Base-by-base conservation (phyloP, 2,329 filamentous ascomycete species). In the Fusarium zealandicum region DNA sequence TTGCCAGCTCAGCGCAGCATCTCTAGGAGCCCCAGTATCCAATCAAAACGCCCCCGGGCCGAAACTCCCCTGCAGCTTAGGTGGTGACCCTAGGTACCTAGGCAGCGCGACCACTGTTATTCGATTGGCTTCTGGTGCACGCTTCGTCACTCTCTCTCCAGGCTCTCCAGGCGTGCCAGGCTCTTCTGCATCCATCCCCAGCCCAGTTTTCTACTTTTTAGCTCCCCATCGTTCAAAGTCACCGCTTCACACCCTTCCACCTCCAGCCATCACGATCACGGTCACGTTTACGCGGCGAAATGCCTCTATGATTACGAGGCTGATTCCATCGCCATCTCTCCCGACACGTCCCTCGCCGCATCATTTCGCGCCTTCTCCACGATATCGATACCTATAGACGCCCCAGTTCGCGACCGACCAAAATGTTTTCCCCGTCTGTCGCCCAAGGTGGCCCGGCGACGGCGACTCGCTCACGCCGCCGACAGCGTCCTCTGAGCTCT, bases 381-480 rank as follows among this genome's bases (percentile, higher is more conserved):
- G 49, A 57, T 28, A 61, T 55, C 49, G 42, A 62, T 37, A 37
- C 30, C 22, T 31, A 44, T 16, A 40, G 16, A 38, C 22, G 45
- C 54, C 48, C 45, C 33, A 25, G 16, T 56, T 67, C 57, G 64
- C 64, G 64, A 67, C 63, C 60, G 50, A 53, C 61, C 59, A 57
- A 68, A 70, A 88, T 88, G 85, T 88, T 88, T 73, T 84, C 83
- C 47, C 78, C 84, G 39, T 75, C 81, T 39, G 70, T 75, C 57
- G 76, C 77, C 61, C 77, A 81, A 61, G 78, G 79, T 65, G 80
- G 81, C 64, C 79, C 82, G 25, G 79, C 81, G 64, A 82, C 78
- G 60, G 80, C 82, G 45, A 85, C 82, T 47, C 80, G 85, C 59
- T 84, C 83, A 65, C 82, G 85, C 54, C 81, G 85, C 56, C 81